Evolutionary conservation across 139 green algal species (phyloP), one percentile per base, ranked within the genome.

Genomic region (Chlamydomonas sphaeroides): DNA sequence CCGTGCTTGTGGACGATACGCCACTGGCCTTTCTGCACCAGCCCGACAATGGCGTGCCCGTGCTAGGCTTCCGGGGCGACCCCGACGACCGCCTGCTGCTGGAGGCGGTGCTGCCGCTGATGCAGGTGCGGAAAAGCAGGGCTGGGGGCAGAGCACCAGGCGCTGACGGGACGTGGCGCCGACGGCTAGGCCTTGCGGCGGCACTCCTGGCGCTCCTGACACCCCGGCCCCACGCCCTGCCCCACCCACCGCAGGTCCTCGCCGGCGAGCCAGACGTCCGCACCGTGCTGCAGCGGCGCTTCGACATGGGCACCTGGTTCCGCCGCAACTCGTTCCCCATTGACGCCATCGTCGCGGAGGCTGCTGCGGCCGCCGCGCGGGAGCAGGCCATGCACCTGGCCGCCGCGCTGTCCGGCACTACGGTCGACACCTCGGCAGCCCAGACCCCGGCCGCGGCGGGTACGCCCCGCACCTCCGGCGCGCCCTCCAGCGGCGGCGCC

Each of bases 1-100:
- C 91, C 26, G 89, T 98, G 70, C 89, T 98, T 70, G 90, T 98
- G 80, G 95, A 98, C 84, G 95, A 98, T 90, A 98, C 93, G 8
- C 94, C 95, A 10, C 87, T 98, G 65, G 93, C 95, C 36, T 98
- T 98, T 81, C 88, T 95, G 73, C 84, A 91, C 36, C 94, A 98
- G 89, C 95, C 95, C 11, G 86, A 93, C 88, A 96, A 98, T 71
- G 94, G 94, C 70, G 87, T 98, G n/a, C 95, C 95, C 18, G 91
- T 98, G 53, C 89, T 96, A 33, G 88, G 87, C 51, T 97, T 96
- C 91, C 79, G 92, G 36, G 95, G 93, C 17, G 93, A 97, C 86
- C 79, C 90, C 33, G 85, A 96, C 66, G 94, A 97, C 89, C 70
- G 89, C 45, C 84, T 97, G 87, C 90, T 98, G 67, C 48, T 87